phyloP scores from a whole-genome alignment of 345 rosid genomes.

The Salix exigua region DNA sequence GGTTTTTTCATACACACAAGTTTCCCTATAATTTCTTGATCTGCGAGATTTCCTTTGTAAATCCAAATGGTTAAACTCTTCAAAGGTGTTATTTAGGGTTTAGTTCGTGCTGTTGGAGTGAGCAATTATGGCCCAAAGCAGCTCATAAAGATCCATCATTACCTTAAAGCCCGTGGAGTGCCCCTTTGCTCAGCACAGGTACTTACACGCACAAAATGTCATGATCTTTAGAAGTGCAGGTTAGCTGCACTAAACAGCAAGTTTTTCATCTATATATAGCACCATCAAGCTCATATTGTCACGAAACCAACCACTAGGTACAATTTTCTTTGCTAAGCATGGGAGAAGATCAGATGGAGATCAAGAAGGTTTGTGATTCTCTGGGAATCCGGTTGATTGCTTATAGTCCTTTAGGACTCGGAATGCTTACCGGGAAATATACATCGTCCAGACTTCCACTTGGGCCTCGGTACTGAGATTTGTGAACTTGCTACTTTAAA shows the following conservation, averaged over 20 bases:
- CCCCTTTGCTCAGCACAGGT: conserved; percentile 88
- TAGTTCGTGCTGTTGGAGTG: conserved; percentile 86
- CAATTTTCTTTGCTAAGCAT: conserved; percentile 84
- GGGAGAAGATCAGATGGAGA: conserved; percentile 75
- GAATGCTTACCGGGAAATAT: conserved; percentile 93
- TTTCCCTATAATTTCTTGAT: not conserved
- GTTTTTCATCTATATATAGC: not conserved
- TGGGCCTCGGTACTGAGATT: conserved; percentile 66
- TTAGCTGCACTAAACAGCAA: not conserved
- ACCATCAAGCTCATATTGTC: conserved; percentile 5
- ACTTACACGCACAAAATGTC: not conserved
- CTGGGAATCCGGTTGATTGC: conserved; percentile 69
- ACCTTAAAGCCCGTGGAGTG: conserved; percentile 75
- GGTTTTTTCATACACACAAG: not conserved
- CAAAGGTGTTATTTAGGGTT: conserved; percentile 44
- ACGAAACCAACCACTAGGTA: conserved; percentile 38
- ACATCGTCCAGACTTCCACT: conserved; percentile 58
- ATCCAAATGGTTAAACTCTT: conserved; percentile 6
- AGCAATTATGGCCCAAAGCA: conserved; percentile 94
- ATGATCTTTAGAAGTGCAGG: not conserved
- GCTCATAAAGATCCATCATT: conserved; percentile 68
- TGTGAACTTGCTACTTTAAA: not conserved
- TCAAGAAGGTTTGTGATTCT: conserved; percentile 56
- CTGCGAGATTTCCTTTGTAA: not conserved
- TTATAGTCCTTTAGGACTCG: conserved; percentile 88